Evolutionary conservation across 1,139 yeast species (phyloP).

Genomic region (Yamadazyma sp.): DNA sequence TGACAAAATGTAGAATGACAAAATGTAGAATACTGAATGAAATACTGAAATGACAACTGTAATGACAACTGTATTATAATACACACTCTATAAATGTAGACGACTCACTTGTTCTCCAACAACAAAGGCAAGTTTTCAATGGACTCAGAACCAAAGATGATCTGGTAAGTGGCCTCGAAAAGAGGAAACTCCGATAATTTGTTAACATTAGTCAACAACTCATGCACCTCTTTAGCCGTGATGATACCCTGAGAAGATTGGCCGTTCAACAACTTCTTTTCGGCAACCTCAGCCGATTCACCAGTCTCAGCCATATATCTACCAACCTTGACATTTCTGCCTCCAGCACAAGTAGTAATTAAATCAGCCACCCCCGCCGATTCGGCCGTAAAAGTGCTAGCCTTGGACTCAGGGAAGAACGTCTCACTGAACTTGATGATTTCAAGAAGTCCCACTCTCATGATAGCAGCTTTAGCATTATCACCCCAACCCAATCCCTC

Average conservation of each 20-base stretch:
- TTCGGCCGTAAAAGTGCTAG: slow-evolving; percentile 45
- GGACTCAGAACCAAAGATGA: slow-evolving; percentile 41
- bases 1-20: too few species aligned
- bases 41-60: too few species aligned
- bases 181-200: slow-evolving; percentile 42
- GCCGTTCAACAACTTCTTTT: slow-evolving; percentile 46
- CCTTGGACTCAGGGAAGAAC: slow-evolving; percentile 42
- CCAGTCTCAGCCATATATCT: slow-evolving; percentile 50
- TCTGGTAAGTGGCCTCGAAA: slow-evolving; percentile 50
- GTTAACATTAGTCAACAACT: slow-evolving; percentile 35
- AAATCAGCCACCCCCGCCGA: slow-evolving; percentile 54
- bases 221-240: slow-evolving; percentile 51
- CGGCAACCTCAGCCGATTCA: slow-evolving; percentile 42
- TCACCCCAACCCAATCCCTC: slow-evolving; percentile 98
- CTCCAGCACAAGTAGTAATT: slow-evolving; percentile 51
- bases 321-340: slow-evolving; percentile 50
- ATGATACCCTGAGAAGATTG: slow-evolving; percentile 52
- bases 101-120: slow-evolving; percentile 22
- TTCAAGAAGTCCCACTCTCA: slow-evolving; percentile 90
- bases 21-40: too few species aligned
- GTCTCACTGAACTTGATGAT: slow-evolving; percentile 49
- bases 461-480: slow-evolving; percentile 92
- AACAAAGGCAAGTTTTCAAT: slow-evolving; percentile 44
- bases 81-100: slow-evolving; percentile 9
- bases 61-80: too few species aligned